Evolutionary conservation across 2,329 filamentous ascomycete genomes (phyloP).

Genomic region (Dactylellina parvicollis): DNA sequence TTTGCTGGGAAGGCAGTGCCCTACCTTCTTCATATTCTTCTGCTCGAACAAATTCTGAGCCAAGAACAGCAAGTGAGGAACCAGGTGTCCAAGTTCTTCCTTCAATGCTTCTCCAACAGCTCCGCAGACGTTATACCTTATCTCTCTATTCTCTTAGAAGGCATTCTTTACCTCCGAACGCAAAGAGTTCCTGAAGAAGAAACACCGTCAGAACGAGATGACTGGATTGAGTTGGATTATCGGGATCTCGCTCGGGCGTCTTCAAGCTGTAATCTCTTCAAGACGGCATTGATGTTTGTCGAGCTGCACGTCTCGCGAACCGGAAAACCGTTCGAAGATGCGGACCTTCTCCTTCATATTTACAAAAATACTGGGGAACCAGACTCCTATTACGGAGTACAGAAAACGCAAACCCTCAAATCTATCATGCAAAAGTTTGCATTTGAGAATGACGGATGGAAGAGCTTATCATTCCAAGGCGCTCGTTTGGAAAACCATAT

Average conservation of each 20-base stretch:
- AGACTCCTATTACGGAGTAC: conserved; percentile 92
- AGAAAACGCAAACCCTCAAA: conserved; percentile 77
- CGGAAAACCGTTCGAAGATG: conserved; percentile 64
- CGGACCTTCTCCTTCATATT: conserved; percentile 78
- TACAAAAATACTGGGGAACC: conserved; percentile 95
- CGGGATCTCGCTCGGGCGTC: conserved; percentile 76
- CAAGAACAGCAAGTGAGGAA: conserved; percentile 69
- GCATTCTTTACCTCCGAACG: conserved; percentile 86
- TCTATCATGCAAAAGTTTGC: conserved; percentile 84
- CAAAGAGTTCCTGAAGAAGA: conserved; percentile 78
- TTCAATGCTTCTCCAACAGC: conserved; percentile 70
- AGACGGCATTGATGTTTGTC: conserved; percentile 82
- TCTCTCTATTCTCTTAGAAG: conserved; percentile 77
- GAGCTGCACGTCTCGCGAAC: conserved; percentile 71
- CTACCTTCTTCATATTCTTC: conserved; percentile 82
- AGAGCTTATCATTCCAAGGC: conserved; percentile 87
- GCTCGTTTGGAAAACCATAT: conserved; percentile 90
- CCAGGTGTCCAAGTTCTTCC: conserved; percentile 72
- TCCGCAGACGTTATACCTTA: conserved; percentile 68
- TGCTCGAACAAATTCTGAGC: conserved; percentile 74
- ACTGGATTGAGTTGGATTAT: conserved; percentile 88
- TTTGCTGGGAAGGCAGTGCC: conserved; percentile 63
- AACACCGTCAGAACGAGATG: conserved; percentile 79
- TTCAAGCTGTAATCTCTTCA: conserved; percentile 81
- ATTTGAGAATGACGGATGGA: conserved; percentile 86